Evolutionary conservation across 192 early-diverging fungal species (phyloP).

Genomic region (Pecoramyces ruminantium): DNA sequence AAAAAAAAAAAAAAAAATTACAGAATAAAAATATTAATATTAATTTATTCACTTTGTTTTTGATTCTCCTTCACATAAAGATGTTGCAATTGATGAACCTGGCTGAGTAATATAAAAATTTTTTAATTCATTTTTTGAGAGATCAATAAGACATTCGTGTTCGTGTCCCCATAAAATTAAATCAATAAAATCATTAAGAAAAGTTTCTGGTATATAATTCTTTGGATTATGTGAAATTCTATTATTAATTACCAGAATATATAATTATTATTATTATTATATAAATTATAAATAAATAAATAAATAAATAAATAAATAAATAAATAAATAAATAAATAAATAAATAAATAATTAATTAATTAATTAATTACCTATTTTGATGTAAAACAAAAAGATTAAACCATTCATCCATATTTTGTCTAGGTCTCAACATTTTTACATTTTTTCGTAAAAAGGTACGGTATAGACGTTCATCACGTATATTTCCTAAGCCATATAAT

Average conservation of each 20-base stretch:
- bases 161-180: constrained; percentile 92
- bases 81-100: constrained; percentile 82
- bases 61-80: constrained; percentile 68
- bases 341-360: background rate
- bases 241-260: background rate
- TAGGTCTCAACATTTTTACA: constrained; percentile 54
- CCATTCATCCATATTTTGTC: constrained; percentile 52
- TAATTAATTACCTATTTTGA: constrained; percentile 52
- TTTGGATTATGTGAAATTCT: constrained; percentile 60
- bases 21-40: background rate
- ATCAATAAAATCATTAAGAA: constrained; percentile 62
- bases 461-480: constrained; percentile 77
- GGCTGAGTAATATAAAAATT: constrained; percentile 76
- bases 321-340: background rate
- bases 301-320: too few relatives aligned
- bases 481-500: constrained; percentile 80
- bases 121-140: constrained; percentile 38
- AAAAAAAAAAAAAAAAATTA: constrained; percentile 17
- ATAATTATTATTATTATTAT: too few relatives aligned
- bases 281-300: too few relatives aligned
- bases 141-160: constrained; percentile 80
- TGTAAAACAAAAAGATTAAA: constrained; percentile 84
- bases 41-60: constrained; percentile 33
- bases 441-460: constrained; percentile 52
- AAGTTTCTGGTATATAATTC: constrained; percentile 77